Evolutionary conservation across 2,329 filamentous ascomycete species (phyloP).

Genomic region (Calonectria fujianensis): DNA sequence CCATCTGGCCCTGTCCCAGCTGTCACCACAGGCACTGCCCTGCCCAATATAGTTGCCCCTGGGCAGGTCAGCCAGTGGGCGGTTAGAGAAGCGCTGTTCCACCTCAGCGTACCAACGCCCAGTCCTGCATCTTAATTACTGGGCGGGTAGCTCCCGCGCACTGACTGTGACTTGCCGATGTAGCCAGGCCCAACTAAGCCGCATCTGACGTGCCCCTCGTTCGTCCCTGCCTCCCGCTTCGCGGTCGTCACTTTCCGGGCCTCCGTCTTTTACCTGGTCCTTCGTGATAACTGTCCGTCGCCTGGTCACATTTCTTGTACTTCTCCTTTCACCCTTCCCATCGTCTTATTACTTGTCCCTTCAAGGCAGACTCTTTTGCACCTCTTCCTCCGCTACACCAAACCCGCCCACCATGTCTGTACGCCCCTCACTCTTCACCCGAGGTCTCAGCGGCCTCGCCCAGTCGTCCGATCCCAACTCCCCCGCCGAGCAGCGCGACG

Average conservation of each 20-base stretch:
- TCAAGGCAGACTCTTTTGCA: neutral
- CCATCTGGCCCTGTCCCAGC: neutral
- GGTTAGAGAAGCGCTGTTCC: conserved; percentile 17
- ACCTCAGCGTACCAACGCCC: neutral
- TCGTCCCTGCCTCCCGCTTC: conserved; percentile 35
- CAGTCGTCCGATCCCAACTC: conserved; percentile 78
- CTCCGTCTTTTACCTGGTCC: conserved; percentile 37
- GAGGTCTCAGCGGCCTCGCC: conserved; percentile 77
- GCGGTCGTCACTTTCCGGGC: conserved; percentile 28
- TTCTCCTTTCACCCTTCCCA: neutral
- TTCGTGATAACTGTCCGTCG: conserved; percentile 13
- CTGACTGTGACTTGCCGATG: conserved; percentile 26
- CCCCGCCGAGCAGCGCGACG: conserved; percentile 83
- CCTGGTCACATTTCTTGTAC: neutral
- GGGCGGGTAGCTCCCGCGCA: conserved; percentile 31
- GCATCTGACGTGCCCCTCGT: conserved; percentile 52
- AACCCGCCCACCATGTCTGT: conserved; percentile 68
- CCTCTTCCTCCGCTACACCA: neutral
- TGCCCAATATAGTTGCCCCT: neutral
- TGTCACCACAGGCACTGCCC: conserved; percentile 18
- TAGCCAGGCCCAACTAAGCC: conserved; percentile 44
- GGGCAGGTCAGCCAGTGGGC: conserved; percentile 16
- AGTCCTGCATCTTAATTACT: conserved; percentile 30
- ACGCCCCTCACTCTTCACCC: conserved; percentile 76
- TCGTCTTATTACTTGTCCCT: neutral